A percentile compares a stretch with the other conserved stretches of the same genome.
Conservation (phyloP, 2,329 filamentous ascomycete genomes). For the Talaromyces pinophilus region DNA sequence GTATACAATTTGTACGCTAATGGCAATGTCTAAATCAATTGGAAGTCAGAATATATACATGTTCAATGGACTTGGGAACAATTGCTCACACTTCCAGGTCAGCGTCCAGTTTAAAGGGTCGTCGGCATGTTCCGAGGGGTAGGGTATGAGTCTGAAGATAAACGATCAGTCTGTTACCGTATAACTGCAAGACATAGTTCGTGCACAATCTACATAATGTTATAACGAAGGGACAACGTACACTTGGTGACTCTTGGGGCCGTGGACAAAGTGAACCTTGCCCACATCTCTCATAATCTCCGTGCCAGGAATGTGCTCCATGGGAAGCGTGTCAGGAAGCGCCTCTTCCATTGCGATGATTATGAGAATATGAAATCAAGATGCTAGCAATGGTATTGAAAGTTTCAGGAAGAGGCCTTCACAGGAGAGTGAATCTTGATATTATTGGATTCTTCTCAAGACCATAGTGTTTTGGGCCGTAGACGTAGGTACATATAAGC, state of each 20-base stretch:
- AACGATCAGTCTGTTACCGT: not conserved
- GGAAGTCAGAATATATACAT: not conserved
- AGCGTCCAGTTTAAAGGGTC: not conserved
- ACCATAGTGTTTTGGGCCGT: not conserved
- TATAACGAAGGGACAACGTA: not conserved
- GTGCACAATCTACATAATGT: not conserved
- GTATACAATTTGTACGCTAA: constrained; percentile 25
- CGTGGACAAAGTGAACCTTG: not conserved
- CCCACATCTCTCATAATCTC: constrained; percentile 7
- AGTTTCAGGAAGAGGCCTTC: not conserved
- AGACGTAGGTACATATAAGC: not conserved
- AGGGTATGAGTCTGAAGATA: not conserved
- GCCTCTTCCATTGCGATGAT: not conserved
- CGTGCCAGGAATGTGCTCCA: not conserved
- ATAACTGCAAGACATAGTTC: not conserved
- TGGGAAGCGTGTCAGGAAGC: not conserved
- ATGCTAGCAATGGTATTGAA: not conserved
- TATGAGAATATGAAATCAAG: not conserved
- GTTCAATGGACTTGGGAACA: not conserved
- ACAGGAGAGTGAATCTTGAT: not conserved
- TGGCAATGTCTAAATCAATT: constrained; percentile 9
- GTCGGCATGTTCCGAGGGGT: not conserved
- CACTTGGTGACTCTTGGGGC: not conserved
- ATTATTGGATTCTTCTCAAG: not conserved
- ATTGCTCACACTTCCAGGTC: not conserved